These are phyloP conservation scores for Candida endomychidarum DNA, from an alignment of 805 yeast genomes.

Conservation along the genomic window DNA sequence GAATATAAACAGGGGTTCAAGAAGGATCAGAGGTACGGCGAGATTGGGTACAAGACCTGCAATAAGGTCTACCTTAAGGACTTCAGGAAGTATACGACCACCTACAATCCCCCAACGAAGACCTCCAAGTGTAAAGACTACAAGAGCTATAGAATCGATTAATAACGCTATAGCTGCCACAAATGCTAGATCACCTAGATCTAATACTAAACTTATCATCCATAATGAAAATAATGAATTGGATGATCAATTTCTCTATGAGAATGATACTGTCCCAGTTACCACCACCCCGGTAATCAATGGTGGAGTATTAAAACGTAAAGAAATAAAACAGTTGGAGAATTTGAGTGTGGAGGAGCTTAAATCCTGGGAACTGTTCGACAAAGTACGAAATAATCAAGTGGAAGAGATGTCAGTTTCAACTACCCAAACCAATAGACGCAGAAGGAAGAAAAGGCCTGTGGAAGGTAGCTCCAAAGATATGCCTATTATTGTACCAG, in stretches of 20 bases:
- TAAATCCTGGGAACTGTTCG: conserved; percentile 38
- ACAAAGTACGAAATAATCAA: conserved; percentile 23
- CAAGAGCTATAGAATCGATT: no score
- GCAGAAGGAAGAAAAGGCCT: conserved; percentile 15
- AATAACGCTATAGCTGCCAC: no score
- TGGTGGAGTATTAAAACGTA: conserved; percentile 39
- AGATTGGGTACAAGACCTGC: background rate
- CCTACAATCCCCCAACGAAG: no score
- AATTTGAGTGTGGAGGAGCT: conserved; percentile 35
- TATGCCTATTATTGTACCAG: background rate
- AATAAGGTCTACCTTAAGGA: background rate
- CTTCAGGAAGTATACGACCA: no score
- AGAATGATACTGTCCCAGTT: conserved; percentile 10
- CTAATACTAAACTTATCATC: conserved; percentile 20
- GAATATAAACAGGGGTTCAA: background rate
- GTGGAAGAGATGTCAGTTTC: background rate
- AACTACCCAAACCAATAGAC: conserved; percentile 1
- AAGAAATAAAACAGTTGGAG: conserved; percentile 30
- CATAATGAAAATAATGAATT: conserved; percentile 30
- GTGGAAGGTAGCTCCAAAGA: background rate
- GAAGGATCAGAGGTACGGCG: background rate
- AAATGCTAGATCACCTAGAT: background rate
- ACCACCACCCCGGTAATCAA: conserved; percentile 24
- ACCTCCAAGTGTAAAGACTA: no score
- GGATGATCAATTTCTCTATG: conserved; percentile 31